A percentile compares a stretch with the other conserved stretches of the same genome.
phyloP scores from a whole-genome alignment of 2,329 filamentous ascomycete genomes.

The Epichloe brachyelytri region DNA sequence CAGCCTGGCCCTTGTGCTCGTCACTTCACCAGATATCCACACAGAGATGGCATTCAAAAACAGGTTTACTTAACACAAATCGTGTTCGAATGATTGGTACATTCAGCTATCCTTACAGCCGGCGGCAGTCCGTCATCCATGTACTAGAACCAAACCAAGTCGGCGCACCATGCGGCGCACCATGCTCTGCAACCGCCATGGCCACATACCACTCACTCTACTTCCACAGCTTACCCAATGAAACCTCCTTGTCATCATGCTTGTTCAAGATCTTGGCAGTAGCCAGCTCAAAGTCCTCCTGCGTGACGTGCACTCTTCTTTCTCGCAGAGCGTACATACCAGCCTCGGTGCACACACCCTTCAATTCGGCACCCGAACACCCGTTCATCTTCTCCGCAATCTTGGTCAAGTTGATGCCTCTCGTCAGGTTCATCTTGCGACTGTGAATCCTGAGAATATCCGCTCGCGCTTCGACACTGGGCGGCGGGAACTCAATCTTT shows the following conservation, averaged over 20 bases:
- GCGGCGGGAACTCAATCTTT: constrained; percentile 97
- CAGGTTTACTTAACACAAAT: not conserved
- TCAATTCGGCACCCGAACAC: constrained; percentile 91
- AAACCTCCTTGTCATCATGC: constrained; percentile 96
- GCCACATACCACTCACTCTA: constrained; percentile 12
- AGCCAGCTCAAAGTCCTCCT: constrained; percentile 96
- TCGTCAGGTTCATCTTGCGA: constrained; percentile 94
- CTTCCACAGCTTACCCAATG: constrained; percentile 68
- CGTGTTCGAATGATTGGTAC: constrained; percentile 15
- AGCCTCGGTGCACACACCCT: constrained; percentile 97
- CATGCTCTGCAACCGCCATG: not conserved
- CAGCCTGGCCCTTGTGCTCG: no score
- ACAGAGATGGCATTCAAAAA: no score
- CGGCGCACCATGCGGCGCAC: not conserved
- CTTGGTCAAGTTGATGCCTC: constrained; percentile 95
- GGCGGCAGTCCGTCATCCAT: constrained; percentile 16
- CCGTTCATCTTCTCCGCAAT: constrained; percentile 99
- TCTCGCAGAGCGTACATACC: constrained; percentile 97
- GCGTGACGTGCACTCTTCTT: constrained; percentile 91
- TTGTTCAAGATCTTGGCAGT: constrained; percentile 99
- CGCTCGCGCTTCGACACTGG: constrained; percentile 88
- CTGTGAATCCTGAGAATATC: constrained; percentile 97
- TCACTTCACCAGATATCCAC: no score
- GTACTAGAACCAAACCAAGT: constrained; percentile 7
- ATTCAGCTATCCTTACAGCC: constrained; percentile 23